Percentiles rank a stretch among this genome's conserved stretches.
These are phyloP conservation scores for Escovopsis sp. DNA, from an alignment of 2,329 filamentous ascomycete species.

Conservation along the genomic window DNA sequence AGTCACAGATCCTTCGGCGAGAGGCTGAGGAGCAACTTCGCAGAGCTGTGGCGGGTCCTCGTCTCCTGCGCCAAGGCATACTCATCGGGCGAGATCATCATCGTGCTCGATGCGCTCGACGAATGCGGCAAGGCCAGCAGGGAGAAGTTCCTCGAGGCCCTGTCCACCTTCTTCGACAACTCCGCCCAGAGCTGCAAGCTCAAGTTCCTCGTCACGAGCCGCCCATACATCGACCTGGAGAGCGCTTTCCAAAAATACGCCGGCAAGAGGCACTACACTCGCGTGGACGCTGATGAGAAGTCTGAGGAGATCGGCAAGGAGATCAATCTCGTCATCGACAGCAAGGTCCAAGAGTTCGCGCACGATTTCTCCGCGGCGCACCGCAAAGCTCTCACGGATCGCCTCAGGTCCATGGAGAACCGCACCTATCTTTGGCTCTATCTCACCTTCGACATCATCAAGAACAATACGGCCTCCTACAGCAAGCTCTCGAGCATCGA, in stretches of 20 bases:
- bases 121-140: slow-evolving; percentile 12
- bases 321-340: slow-evolving; percentile 17
- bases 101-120: slow-evolving; percentile 18
- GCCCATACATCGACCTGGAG: slow-evolving; percentile 13
- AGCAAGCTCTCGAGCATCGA: slow-evolving; percentile 4
- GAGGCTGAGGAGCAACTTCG: slow-evolving; percentile 1
- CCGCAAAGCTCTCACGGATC: slow-evolving; percentile 7
- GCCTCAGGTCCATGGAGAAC: slow-evolving; percentile 15
- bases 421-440: slow-evolving; percentile 26
- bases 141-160: slow-evolving; percentile 5
- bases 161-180: slow-evolving; percentile 6
- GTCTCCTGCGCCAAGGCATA: slow-evolving; percentile 2
- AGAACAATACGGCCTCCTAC: slow-evolving; percentile 5
- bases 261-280: slow-evolving; percentile 6
- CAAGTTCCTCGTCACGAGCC: slow-evolving; percentile 19
- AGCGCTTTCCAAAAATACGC: slow-evolving; percentile 6
- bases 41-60: slow-evolving; percentile 4
- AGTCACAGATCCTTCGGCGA: slow-evolving; percentile 1
- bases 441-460: slow-evolving; percentile 18
- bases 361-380: slow-evolving; percentile 7
- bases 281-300: slow-evolving; percentile 14
- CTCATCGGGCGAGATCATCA: slow-evolving; percentile 11
- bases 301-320: slow-evolving; percentile 13
- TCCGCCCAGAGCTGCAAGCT: slow-evolving; percentile 6
- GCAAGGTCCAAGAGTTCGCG: slow-evolving; percentile 7